A percentile compares a stretch with the other conserved stretches of the same genome.
Evolutionary conservation across 345 rosid genomes (phyloP).

Genomic region (Populus nigra): DNA sequence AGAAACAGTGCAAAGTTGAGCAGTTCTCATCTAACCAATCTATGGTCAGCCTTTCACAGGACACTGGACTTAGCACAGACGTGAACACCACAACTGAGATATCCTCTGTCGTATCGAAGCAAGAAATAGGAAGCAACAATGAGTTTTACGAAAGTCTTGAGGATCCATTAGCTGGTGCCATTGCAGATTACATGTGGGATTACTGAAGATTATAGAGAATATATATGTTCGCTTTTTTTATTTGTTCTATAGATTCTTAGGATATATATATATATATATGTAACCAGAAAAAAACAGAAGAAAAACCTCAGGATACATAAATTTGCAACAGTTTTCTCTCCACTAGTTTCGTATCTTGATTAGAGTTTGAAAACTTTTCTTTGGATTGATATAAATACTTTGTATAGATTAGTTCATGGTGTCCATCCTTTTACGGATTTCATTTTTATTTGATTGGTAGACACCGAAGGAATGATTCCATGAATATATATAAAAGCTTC

Average conservation of each 20-base stretch:
- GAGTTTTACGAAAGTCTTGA: conserved; percentile 30
- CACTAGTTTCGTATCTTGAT: conserved; percentile 8
- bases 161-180: conserved; percentile 14
- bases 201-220: conserved; percentile 19
- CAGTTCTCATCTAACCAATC: conserved; percentile 59
- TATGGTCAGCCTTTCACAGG: conserved; percentile 51
- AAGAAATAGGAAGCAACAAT: conserved; percentile 26
- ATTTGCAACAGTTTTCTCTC: conserved; percentile 9
- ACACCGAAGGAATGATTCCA: conserved; percentile 20
- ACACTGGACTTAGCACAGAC: conserved; percentile 63
- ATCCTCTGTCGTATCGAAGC: conserved; percentile 45
- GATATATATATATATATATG: neutral
- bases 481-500: conserved; percentile 6
- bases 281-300: neutral
- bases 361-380: conserved; percentile 19
- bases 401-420: conserved; percentile 37
- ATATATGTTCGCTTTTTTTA: neutral
- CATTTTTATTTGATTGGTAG: conserved; percentile 21
- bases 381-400: conserved; percentile 21
- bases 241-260: conserved; percentile 14
- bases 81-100: conserved; percentile 50
- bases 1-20: conserved; percentile 45
- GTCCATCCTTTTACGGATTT: conserved; percentile 19
- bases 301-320: neutral
- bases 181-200: conserved; percentile 40